Evolutionary conservation across 495 filamentous ascomycete genomes (phyloP), one percentile per base, ranked within the genome.

Genomic region (Lasiosphaeria ovina): DNA sequence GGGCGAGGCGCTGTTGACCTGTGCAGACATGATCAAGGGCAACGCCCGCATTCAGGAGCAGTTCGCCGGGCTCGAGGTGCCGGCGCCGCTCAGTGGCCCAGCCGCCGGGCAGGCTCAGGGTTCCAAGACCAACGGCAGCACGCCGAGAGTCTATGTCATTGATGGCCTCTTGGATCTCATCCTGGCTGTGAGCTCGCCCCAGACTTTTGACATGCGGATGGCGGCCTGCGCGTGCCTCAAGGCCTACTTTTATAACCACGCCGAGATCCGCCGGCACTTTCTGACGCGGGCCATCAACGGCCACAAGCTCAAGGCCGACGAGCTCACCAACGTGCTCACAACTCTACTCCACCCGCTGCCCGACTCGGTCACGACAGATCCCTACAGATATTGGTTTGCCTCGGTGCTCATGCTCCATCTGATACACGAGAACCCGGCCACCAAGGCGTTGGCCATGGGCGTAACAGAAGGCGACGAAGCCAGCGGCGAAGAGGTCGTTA

Each of bases 401-500:
- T 85, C 89, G 59, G 85, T 93, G n/a, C 79, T 98, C 59, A 82
- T 96, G 70, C 87, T 95, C 63, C 93, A 98, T 64, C 78, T 98
- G n/a, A 69, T 98, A 12, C 89, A 86, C 56, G 92, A 96, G 57
- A 87, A 94, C 66, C 75, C 81, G 12, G 85, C 92, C 65, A 88
- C 89, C 3, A 98, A 98, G 68, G 79, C 79, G 16, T 76, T 89
- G 32, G 88, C 92, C 24, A 92, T 92, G 82, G 79, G 79, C 51
- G 88, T 98, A 38, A 87, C 85, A 3, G 93, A 97, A 73, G 95
- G 95, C 12, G 89, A 97, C 72, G 89, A 91, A 32, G 89, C 90
- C 45, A 89, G 78, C 62, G 94, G 95, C 10, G 94, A 98, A 77
- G 94, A 98, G 70, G 93, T 96, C 4, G 87, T 98, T 54, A 98